Evolutionary conservation across 2,329 filamentous ascomycete species (phyloP).

Genomic region (Xylaria sp.): DNA sequence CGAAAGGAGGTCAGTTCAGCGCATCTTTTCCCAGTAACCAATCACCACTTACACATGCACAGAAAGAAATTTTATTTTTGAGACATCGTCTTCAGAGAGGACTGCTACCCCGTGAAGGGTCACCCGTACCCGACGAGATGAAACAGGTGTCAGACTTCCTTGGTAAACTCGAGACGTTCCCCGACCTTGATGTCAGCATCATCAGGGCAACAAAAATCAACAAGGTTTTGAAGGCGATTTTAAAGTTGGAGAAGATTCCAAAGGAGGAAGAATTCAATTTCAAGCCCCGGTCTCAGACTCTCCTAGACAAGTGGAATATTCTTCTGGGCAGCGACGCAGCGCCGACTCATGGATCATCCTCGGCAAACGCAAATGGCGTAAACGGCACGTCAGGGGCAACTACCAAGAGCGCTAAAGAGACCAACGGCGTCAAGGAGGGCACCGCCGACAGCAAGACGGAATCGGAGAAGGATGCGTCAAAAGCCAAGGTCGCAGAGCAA

Average conservation of each 20-base stretch:
- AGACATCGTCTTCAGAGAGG: conserved; percentile 96
- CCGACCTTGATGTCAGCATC: conserved; percentile 86
- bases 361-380: conserved; percentile 57
- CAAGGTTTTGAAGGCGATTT: conserved; percentile 94
- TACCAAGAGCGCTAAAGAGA: conserved; percentile 48
- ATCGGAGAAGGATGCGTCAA: conserved; percentile 48
- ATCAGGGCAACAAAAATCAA: conserved; percentile 96
- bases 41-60: conserved; percentile 50
- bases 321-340: conserved; percentile 71
- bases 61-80: conserved; percentile 88
- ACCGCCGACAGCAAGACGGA: conserved; percentile 40
- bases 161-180: conserved; percentile 79
- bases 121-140: conserved; percentile 89
- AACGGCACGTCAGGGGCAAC: conserved; percentile 56
- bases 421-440: conserved; percentile 45
- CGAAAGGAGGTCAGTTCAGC: conserved; percentile 66
- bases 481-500: conserved; percentile 50
- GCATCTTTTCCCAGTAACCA: neutral
- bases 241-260: conserved; percentile 87
- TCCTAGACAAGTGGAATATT: conserved; percentile 91
- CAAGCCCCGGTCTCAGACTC: conserved; percentile 80
- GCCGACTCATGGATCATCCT: conserved; percentile 43
- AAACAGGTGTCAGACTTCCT: conserved; percentile 79
- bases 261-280: conserved; percentile 90
- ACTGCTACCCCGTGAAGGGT: conserved; percentile 83